A percentile compares a stretch with the other conserved stretches of the same genome.
These are phyloP conservation scores for Avicennia marina DNA, from an alignment of 257 asterid genomes.

Conservation along the genomic window DNA sequence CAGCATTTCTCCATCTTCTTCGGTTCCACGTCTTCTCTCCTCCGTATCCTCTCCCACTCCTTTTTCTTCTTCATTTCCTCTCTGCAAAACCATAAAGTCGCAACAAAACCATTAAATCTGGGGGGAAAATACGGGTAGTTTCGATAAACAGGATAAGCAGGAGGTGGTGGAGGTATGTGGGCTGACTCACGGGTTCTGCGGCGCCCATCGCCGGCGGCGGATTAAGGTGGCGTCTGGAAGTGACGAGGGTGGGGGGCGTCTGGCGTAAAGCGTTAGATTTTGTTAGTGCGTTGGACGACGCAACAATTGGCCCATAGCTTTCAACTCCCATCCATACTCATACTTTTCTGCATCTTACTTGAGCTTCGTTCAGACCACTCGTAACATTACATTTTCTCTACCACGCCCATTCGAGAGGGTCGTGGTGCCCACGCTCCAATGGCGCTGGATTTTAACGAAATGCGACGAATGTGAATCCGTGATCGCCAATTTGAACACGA, in stretches of 20 bases:
- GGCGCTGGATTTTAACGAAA: constrained; percentile 1
- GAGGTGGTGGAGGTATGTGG: not conserved
- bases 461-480: no score
- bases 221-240: constrained; percentile 31
- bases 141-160: not conserved
- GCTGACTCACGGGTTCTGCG: constrained; percentile 46
- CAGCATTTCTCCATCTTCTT: constrained; percentile 27
- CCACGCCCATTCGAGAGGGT: constrained; percentile 24
- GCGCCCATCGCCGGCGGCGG: constrained; percentile 57
- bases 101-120: not conserved
- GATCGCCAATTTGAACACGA: no score
- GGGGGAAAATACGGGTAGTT: not conserved
- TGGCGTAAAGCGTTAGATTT: constrained; percentile 44
- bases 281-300: constrained; percentile 6
- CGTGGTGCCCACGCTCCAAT: constrained; percentile 25
- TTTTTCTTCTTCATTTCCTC: constrained; percentile 28
- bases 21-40: constrained; percentile 11
- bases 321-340: not conserved
- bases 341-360: no score
- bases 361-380: no score
- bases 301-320: constrained; percentile 22
- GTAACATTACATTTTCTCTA: no score
- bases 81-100: not conserved
- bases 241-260: constrained; percentile 18
- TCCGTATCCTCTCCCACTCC: constrained; percentile 14